These are phyloP conservation scores for Coemansia sp. DNA, from an alignment of 192 early-diverging fungal species.

Conservation along the genomic window DNA sequence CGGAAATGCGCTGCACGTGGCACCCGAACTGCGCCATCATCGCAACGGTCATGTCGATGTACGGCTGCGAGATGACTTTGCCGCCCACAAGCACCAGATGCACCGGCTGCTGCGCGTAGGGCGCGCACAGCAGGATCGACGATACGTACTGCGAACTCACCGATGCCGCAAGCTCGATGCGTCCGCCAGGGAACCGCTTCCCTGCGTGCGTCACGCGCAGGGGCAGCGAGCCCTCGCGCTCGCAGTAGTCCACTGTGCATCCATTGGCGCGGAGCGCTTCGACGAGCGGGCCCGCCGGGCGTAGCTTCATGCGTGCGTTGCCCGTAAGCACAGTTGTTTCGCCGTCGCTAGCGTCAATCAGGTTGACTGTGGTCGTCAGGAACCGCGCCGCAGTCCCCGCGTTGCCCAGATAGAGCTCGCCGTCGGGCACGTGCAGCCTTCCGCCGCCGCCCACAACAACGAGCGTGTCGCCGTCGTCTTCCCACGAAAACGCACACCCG, in stretches of 20 bases:
- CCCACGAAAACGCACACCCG: constrained; percentile 86
- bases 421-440: constrained; percentile 68
- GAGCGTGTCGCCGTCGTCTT: constrained; percentile 88
- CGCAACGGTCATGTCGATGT: constrained; percentile 99
- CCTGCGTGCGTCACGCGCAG: constrained; percentile 75
- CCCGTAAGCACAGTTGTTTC: constrained; percentile 77
- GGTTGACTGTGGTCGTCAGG: constrained; percentile 82
- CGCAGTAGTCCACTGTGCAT: constrained; percentile 73
- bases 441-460: constrained; percentile 83
- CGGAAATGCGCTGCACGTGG: constrained; percentile 67
- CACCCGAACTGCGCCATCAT: constrained; percentile 98
- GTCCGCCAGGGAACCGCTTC: constrained; percentile 80
- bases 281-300: constrained; percentile 90
- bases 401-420: constrained; percentile 92
- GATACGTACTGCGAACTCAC: constrained; percentile 98
- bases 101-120: constrained; percentile 82
- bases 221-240: constrained; percentile 83
- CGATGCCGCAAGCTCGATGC: constrained; percentile 87
- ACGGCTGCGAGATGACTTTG: constrained; percentile 94
- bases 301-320: constrained; percentile 97
- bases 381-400: constrained; percentile 97
- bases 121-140: constrained; percentile 93
- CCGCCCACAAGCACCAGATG: constrained; percentile 85
- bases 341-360: constrained; percentile 60
- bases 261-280: constrained; percentile 84